These are phyloP conservation scores for Hypoxylon rubiginosum DNA, from an alignment of 2,329 filamentous ascomycete genomes.

Conservation along the genomic window DNA sequence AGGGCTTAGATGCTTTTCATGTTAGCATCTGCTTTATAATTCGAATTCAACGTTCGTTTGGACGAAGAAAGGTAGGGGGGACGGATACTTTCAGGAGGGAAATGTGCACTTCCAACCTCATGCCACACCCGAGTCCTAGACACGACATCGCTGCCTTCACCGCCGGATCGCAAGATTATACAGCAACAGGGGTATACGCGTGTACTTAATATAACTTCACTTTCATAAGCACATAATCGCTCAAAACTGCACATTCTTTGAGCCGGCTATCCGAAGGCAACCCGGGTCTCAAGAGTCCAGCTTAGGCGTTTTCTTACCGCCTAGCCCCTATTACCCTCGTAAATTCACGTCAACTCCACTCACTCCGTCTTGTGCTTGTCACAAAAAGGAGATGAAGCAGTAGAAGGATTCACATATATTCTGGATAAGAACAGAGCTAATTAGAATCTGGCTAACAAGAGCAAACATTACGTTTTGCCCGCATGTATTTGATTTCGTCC, in stretches of 20 bases:
- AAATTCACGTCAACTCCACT: neutral
- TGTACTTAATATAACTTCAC: neutral
- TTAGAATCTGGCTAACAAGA: neutral
- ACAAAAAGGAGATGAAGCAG: neutral
- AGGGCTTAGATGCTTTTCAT: too few species aligned
- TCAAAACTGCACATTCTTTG: conserved; percentile 15
- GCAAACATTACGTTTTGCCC: conserved; percentile 27
- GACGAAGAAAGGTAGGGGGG: neutral
- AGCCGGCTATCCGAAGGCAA: conserved; percentile 10
- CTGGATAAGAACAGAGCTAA: neutral
- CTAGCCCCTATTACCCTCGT: neutral
- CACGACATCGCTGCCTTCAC: neutral
- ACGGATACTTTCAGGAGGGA: too few species aligned
- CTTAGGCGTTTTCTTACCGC: neutral
- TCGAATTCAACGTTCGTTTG: too few species aligned
- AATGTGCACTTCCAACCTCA: neutral
- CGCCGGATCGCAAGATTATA: neutral
- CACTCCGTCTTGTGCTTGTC: neutral
- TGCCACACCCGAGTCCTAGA: neutral
- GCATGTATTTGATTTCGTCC: conserved; percentile 32
- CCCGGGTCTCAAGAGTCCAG: neutral
- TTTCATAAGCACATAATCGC: conserved; percentile 2
- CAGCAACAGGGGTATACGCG: neutral
- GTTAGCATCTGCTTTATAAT: too few species aligned
- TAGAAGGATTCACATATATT: neutral